phyloP scores from a whole-genome alignment of 2,329 filamentous ascomycete species.

The Pezicula radicicola region DNA sequence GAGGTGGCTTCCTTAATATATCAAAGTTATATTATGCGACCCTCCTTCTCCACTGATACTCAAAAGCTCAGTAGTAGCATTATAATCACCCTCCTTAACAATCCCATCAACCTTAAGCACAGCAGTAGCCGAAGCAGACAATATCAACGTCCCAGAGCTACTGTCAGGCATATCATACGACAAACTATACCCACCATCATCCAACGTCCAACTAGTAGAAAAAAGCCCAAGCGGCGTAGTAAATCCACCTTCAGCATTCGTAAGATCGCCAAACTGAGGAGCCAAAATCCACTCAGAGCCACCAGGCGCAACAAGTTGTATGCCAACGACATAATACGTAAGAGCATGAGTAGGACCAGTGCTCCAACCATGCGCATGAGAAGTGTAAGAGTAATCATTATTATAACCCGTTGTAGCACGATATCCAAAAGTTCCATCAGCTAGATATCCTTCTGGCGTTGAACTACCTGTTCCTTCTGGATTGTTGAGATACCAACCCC shows the following conservation, averaged over 20 bases:
- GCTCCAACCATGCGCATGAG: conserved; percentile 49
- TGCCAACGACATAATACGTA: conserved; percentile 40
- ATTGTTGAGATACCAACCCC: conserved; percentile 60
- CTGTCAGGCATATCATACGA: conserved; percentile 13
- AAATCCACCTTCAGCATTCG: conserved; percentile 36
- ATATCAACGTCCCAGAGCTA: conserved; percentile 11
- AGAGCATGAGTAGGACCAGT: conserved; percentile 44
- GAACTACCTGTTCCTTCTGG: conserved; percentile 56
- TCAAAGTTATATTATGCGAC: too few species aligned
- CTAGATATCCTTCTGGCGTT: conserved; percentile 55
- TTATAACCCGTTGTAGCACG: conserved; percentile 48
- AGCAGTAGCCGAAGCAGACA: conserved; percentile 3
- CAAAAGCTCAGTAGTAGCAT: too few species aligned
- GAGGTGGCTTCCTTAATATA: too few species aligned
- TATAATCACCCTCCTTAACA: too few species aligned
- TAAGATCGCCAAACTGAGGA: conserved; percentile 38
- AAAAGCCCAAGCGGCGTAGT: conserved; percentile 36
- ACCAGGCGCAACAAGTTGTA: conserved; percentile 32
- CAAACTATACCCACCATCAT: conserved; percentile 6
- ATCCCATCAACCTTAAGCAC: too few species aligned
- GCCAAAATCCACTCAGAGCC: conserved; percentile 35
- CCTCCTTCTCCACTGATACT: too few species aligned
- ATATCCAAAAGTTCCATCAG: conserved; percentile 56
- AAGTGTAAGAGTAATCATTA: conserved; percentile 40
- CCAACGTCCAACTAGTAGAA: conserved; percentile 26